Evolutionary conservation across 441 rosid species (phyloP), one percentile per base, ranked within the genome.

Genomic region (Populus hybrid): DNA sequence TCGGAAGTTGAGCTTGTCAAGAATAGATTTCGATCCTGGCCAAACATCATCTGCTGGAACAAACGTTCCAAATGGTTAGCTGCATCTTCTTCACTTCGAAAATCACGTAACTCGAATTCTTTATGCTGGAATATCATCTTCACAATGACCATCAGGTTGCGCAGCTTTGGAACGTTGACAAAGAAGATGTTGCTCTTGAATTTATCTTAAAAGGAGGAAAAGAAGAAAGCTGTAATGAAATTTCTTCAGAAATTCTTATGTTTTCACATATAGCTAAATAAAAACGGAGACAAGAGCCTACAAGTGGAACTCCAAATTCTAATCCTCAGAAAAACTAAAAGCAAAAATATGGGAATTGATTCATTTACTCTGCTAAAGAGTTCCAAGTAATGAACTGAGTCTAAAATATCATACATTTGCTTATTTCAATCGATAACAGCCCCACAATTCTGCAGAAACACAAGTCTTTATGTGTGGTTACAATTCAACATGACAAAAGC

Each of bases 41-140:
- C 97, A 94, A 78, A 91, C 93, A 83, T 94, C 97, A 77, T 79
- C 64, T 70, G n/a, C 80, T 72, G 80, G 8, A 93, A 10, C 34
- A 88, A 76, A 2, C 67, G 72, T 79, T 85, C 87, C 83, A 94
- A 81, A 28, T 63, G 85, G 80, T 73, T 63, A 18, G 69, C 6
- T 32, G 90, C 93, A 72, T 85, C 85, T 70, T 84, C 78, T 21
- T 91, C 89, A 26, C 83, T 86, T 26, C 61, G 84, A 77, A 88
- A 85, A 36, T 69, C 79, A 18, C 69, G 78, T 12, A 67, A 81
- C 20, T 10, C 0, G 5, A 14, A 1, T 75, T 83, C 83, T 66
- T 73, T 81, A 70, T 87, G 86, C 74, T 84, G 83, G 35, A 87
- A 82, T 66, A 93, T 68, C 59, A 72, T 76, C 72, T 80, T 81